Conservation (phyloP, 805 yeast genomes). For the Cyberlindnera sargentensis region DNA sequence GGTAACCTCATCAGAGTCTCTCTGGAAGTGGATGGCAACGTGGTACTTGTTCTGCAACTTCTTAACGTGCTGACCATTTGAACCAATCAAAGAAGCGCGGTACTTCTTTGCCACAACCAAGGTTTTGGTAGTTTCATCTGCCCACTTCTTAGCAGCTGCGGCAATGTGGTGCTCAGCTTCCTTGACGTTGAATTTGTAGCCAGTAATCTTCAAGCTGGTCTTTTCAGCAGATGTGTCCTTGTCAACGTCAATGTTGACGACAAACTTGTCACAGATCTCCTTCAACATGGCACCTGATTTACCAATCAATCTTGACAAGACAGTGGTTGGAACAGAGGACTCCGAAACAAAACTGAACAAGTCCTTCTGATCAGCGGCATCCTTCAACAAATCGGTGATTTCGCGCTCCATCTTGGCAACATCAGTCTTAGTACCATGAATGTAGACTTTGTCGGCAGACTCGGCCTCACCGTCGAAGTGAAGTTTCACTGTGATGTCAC, state of each 20-base stretch:
- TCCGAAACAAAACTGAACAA: conserved; percentile 35
- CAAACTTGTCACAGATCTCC: conserved; percentile 62
- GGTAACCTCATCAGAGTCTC: conserved; percentile 49
- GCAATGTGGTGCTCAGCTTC: conserved; percentile 57
- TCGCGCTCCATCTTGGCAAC: conserved; percentile 49
- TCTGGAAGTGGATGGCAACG: conserved; percentile 78
- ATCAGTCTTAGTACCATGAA: conserved; percentile 65
- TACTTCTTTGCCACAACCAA: conserved; percentile 67
- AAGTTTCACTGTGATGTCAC: conserved; percentile 36
- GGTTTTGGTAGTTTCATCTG: conserved; percentile 67
- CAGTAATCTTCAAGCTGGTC: conserved; percentile 56
- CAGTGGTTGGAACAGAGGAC: conserved; percentile 56
- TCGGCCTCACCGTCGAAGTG: conserved; percentile 30
- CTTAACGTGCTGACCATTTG: conserved; percentile 70
- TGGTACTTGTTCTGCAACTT: conserved; percentile 84
- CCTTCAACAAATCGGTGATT: conserved; percentile 47
- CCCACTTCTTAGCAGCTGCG: conserved; percentile 63
- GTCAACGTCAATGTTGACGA: conserved; percentile 69
- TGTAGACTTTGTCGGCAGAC: conserved; percentile 45
- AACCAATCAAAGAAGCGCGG: conserved; percentile 80
- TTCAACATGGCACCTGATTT: conserved; percentile 74
- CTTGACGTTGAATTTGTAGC: conserved; percentile 71
- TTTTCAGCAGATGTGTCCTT: conserved; percentile 39
- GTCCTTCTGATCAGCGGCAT: conserved; percentile 44
- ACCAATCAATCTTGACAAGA: conserved; percentile 81